phyloP scores from a whole-genome alignment of 108 stramenopile genomes.

The Seminavis robusta region DNA sequence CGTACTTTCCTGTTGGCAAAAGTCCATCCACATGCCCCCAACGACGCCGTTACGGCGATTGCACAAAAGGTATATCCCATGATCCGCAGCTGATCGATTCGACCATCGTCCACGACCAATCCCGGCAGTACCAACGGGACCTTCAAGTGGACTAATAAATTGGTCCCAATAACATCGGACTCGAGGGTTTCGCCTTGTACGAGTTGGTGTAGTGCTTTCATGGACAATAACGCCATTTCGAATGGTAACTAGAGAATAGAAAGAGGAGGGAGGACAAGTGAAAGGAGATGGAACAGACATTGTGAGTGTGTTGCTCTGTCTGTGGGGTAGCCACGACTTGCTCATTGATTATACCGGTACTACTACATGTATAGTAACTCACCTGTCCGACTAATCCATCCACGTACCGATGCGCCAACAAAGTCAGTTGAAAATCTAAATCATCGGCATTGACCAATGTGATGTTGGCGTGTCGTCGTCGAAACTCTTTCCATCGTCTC shows the following conservation, averaged over 20 bases:
- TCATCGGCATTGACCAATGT: slow-evolving; percentile 13
- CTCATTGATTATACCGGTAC: no score
- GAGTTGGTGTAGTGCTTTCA: neutral
- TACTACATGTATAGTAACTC: no score
- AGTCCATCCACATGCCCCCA: neutral
- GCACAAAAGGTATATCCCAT: neutral
- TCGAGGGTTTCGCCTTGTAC: neutral
- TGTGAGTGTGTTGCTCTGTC: no score
- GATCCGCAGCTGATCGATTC: slow-evolving; percentile 12
- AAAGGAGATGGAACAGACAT: no score
- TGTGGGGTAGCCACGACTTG: no score
- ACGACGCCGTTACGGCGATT: neutral
- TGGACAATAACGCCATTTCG: slow-evolving; percentile 12
- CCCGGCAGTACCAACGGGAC: slow-evolving; percentile 29
- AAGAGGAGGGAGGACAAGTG: no score
- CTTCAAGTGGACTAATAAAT: slow-evolving; percentile 4
- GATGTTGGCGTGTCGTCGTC: neutral
- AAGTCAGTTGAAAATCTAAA: slow-evolving; percentile 7
- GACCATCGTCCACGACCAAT: slow-evolving; percentile 22
- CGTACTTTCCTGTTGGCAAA: neutral
- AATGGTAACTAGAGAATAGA: no score
- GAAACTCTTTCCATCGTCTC: no score
- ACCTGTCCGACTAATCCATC: slow-evolving; percentile 35
- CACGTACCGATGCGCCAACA: slow-evolving; percentile 20
- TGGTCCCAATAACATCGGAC: neutral